phyloP scores from a whole-genome alignment of 352 stramenopile species.

The Pythium guiyangense region DNA sequence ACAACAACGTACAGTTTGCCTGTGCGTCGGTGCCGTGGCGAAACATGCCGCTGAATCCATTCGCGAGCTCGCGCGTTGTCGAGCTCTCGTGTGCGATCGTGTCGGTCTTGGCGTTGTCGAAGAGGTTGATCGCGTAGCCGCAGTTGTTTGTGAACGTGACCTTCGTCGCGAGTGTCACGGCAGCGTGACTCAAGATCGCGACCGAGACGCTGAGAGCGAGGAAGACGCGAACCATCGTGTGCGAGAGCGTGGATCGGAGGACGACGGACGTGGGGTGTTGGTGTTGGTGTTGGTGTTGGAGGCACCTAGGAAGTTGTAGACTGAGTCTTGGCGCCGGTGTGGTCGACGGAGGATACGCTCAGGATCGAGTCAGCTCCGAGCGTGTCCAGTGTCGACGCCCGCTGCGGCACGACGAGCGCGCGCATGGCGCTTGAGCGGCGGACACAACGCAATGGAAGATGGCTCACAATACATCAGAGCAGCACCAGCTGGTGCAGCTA shows the following conservation, averaged over 20 bases:
- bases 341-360: neutral
- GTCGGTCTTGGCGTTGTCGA: conserved; percentile 47
- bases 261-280: neutral
- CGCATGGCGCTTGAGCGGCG: neutral
- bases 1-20: conserved; percentile 24
- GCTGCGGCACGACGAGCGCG: no score
- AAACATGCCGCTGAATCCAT: conserved; percentile 60
- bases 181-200: conserved; percentile 20
- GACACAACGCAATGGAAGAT: neutral
- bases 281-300: conserved; percentile 1
- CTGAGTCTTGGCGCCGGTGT: neutral
- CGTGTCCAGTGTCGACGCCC: neutral
- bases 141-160: conserved; percentile 56
- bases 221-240: conserved; percentile 39
- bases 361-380: neutral
- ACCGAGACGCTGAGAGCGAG: conserved; percentile 29
- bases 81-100: conserved; percentile 28
- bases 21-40: conserved; percentile 35
- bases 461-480: neutral
- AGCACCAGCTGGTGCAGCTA: neutral
- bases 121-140: conserved; percentile 39
- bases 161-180: conserved; percentile 26
- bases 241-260: neutral
- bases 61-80: conserved; percentile 26
- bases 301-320: conserved; percentile 10